Percentiles rank a stretch among this genome's conserved stretches.
phyloP scores from a whole-genome alignment of 1,284 basidiomycete genomes.

The Sanguinoderma infundibulare region DNA sequence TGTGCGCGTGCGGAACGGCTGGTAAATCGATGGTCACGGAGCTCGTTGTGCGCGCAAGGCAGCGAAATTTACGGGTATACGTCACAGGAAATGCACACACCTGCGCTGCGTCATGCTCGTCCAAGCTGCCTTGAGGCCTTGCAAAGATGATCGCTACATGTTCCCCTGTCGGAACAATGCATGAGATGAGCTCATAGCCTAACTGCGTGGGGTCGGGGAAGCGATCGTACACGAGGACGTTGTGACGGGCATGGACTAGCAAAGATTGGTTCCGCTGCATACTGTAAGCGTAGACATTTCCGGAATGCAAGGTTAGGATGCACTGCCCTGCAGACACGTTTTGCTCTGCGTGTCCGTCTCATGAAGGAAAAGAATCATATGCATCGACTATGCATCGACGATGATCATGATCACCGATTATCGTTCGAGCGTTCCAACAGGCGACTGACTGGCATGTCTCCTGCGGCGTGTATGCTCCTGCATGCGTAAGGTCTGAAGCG shows the following conservation, averaged over 20 bases:
- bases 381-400: neutral
- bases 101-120: neutral
- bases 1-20: neutral
- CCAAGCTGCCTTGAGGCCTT: neutral
- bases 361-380: constrained; percentile 16
- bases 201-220: neutral
- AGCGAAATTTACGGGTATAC: neutral
- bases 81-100: neutral
- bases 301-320: neutral
- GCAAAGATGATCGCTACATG: neutral
- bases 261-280: constrained; percentile 11
- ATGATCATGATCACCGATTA: constrained; percentile 19
- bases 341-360: no score
- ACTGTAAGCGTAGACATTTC: no score
- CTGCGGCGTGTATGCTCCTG: neutral
- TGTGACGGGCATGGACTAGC: neutral
- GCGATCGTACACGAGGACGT: neutral
- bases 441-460: neutral
- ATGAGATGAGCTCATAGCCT: neutral
- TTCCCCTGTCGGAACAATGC: neutral
- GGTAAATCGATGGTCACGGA: constrained; percentile 1
- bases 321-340: constrained; percentile 4
- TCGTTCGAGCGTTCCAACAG: neutral
- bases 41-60: neutral
- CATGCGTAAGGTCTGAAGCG: no score